Conservation (phyloP, 129 eudicot genomes). For the Scalesia atractyloides region DNA sequence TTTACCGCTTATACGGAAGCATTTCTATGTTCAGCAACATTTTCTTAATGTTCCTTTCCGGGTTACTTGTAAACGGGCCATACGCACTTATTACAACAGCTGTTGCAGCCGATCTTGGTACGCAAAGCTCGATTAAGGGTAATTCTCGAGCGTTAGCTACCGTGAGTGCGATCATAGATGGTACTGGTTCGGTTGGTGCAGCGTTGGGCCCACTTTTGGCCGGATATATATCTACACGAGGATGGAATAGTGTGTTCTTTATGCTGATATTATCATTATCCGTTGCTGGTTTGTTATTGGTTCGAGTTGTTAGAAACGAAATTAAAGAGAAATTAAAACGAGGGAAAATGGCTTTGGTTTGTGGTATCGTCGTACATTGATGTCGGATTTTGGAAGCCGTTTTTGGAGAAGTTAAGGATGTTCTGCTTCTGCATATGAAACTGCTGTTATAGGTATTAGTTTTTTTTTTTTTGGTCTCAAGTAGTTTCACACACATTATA, state of each 20-base stretch:
- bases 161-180: slow-evolving; percentile 91
- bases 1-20: slow-evolving; percentile 81
- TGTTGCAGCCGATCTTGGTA: slow-evolving; percentile 93
- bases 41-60: slow-evolving; percentile 65
- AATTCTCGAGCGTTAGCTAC: slow-evolving; percentile 93
- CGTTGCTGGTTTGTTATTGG: slow-evolving; percentile 61
- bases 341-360: slow-evolving; percentile 72
- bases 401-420: slow-evolving; percentile 23
- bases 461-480: slow-evolving; percentile 1
- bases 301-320: slow-evolving; percentile 67
- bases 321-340: slow-evolving; percentile 54
- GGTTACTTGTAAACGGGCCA: slow-evolving; percentile 85
- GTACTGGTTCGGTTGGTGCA: slow-evolving; percentile 95
- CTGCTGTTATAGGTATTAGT: neutral
- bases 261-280: slow-evolving; percentile 75
- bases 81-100: slow-evolving; percentile 90
- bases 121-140: slow-evolving; percentile 58
- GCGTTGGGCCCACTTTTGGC: slow-evolving; percentile 94
- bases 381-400: neutral
- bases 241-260: slow-evolving; percentile 84
- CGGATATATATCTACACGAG: slow-evolving; percentile 85
- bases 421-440: neutral
- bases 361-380: slow-evolving; percentile 36
- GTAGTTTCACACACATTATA: slow-evolving; percentile 13
- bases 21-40: slow-evolving; percentile 63